Conservation (phyloP, 371 early-diverging fungal species). For the Umbelopsis sp. region DNA sequence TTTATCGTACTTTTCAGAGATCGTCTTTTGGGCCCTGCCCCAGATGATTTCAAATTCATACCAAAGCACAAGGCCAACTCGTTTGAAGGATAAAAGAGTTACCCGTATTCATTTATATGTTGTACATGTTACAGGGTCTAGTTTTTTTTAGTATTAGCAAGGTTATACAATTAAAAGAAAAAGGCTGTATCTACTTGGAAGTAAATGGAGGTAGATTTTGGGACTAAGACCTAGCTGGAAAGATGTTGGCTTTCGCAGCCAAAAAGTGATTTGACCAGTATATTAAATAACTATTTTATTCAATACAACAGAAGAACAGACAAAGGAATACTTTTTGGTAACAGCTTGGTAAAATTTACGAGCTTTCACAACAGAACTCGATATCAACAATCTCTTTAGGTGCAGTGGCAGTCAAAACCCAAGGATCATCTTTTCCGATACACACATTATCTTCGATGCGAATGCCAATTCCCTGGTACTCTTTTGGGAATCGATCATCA, state of each 20-base stretch:
- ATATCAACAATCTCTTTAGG: slow-evolving; percentile 92
- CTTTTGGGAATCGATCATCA: slow-evolving; percentile 72
- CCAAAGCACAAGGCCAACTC: slow-evolving; percentile 95
- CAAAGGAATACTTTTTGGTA: not conserved
- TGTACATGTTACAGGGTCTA: not conserved
- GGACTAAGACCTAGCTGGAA: no score
- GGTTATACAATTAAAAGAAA: no score
- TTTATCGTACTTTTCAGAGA: slow-evolving; percentile 51
- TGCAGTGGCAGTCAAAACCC: slow-evolving; percentile 73
- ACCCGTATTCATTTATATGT: not conserved
- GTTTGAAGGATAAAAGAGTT: slow-evolving; percentile 49
- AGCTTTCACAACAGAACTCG: slow-evolving; percentile 66
- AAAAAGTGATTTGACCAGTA: no score
- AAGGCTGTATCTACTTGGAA: no score
- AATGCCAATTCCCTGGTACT: slow-evolving; percentile 91
- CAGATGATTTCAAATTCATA: slow-evolving; percentile 83
- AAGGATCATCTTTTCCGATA: slow-evolving; percentile 71
- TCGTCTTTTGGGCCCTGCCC: slow-evolving; percentile 82
- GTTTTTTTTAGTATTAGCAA: no score
- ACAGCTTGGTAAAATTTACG: not conserved
- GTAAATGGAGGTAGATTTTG: no score
- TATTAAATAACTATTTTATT: no score
- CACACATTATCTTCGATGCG: slow-evolving; percentile 96
- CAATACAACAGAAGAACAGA: no score
- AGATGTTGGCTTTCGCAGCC: no score